Evolutionary conservation across 441 rosid genomes (phyloP), one percentile per base, ranked within the genome.

Genomic region (Theobroma grandiflorum): DNA sequence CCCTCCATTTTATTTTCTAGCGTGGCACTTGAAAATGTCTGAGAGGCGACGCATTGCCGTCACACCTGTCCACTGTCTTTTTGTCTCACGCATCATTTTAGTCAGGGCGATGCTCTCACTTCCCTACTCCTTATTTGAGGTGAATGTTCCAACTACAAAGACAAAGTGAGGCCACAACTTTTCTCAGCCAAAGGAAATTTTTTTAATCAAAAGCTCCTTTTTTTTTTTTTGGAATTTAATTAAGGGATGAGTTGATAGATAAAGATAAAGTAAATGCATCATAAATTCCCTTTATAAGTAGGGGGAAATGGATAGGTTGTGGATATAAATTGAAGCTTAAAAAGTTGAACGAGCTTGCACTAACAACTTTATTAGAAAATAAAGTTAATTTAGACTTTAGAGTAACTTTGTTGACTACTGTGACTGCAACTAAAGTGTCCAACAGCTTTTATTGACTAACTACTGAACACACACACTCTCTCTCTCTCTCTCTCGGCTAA

Each of bases 381-480:
- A 20, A 42, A 67, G 26, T 22, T 31, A 8, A 4, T 64, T n/a
- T 26, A 10, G 62, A 20, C 14, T 6, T 18, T 20, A 5, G 14
- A 67, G n/a, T 35, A 43, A 12, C 58, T 49, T 70, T 49, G 10
- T 67, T 11, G 33, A 47, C n/a, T 69, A 33, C 3, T 3, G 12
- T 70, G 40, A 49, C 74, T 14, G 74, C 22, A 45, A 45, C 11
- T 50, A 49, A 50, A 16, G 33, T 42, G 35, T 11, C 18, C 52
- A 42, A n/a, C 72, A 42, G 72, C 52, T 67, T 66, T 67, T 67
- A 10, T 42, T 42, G 50, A 67, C 72, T 67, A 61, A 61, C 18
- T 4, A 26, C 64, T 59, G 61, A 57, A 26, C 31, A 26, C 31
- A 26, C 31, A 26, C 31, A 26, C 31, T 0, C 31, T 0, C 31